A percentile compares a stretch with the other conserved stretches of the same genome.
These are phyloP conservation scores for Geranium brycei DNA, from an alignment of 345 rosid species.

Conservation along the genomic window DNA sequence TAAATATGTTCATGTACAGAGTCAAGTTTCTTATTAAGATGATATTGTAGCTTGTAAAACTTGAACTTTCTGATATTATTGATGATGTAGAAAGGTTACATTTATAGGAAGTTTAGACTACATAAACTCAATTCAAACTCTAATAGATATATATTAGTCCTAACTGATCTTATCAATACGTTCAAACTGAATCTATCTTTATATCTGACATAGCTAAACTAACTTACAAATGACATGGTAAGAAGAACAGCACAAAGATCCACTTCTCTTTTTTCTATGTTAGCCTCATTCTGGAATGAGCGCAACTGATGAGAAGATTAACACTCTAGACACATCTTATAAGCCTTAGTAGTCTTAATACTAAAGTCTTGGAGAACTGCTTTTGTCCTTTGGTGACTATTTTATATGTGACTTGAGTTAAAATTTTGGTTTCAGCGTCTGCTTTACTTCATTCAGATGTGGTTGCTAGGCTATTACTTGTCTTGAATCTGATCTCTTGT, in stretches of 20 bases:
- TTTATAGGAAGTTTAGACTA: too few relatives aligned
- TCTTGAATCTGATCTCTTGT: neutral
- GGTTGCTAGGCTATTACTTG: neutral
- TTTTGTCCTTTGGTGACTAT: neutral
- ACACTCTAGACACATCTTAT: neutral
- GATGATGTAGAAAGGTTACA: too few relatives aligned
- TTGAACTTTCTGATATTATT: too few relatives aligned
- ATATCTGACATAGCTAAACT: neutral
- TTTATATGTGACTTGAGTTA: neutral
- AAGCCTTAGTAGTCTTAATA: neutral
- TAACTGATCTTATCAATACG: too few relatives aligned
- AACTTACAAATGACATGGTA: neutral
- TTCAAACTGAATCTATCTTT: too few relatives aligned
- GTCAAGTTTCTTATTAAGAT: neutral
- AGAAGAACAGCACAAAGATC: neutral
- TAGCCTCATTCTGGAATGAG: neutral
- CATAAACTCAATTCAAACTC: too few relatives aligned
- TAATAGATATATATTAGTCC: too few relatives aligned
- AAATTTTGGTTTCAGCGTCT: neutral
- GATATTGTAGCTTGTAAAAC: too few relatives aligned
- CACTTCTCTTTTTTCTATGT: neutral
- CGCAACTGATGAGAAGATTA: neutral
- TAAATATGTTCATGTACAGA: neutral
- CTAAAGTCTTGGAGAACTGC: neutral
- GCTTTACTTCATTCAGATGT: neutral